These are phyloP conservation scores for Orbilia brochopaga DNA, from an alignment of 2,329 filamentous ascomycete genomes.

Conservation along the genomic window DNA sequence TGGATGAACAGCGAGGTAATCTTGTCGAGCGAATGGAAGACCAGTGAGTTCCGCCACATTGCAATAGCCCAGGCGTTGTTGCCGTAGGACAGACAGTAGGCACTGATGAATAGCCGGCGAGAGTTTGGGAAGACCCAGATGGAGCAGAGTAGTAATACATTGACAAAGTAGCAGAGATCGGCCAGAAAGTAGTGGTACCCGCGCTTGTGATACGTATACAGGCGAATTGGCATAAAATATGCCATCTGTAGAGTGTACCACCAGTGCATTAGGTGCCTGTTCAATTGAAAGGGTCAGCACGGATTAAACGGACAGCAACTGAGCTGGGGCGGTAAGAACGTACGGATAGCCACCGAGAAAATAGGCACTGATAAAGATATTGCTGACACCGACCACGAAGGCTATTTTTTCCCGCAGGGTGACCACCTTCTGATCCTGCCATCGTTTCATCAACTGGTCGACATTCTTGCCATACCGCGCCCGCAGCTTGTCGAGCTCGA, in stretches of 20 bases:
- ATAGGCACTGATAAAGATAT: conserved; percentile 96
- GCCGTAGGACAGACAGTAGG: conserved; percentile 89
- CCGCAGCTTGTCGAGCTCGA: conserved; percentile 54
- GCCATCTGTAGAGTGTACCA: conserved; percentile 89
- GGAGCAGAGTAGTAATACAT: conserved; percentile 78
- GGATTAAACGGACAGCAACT: neutral
- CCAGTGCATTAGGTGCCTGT: conserved; percentile 70
- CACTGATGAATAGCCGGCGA: conserved; percentile 87
- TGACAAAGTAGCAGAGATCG: conserved; percentile 98
- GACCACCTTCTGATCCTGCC: conserved; percentile 88
- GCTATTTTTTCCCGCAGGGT: conserved; percentile 91
- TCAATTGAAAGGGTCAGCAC: conserved; percentile 4
- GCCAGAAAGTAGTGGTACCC: conserved; percentile 93
- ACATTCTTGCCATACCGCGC: conserved; percentile 54
- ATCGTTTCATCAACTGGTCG: conserved; percentile 61
- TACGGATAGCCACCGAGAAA: conserved; percentile 80
- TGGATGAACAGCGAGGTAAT: conserved; percentile 98
- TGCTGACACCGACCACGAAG: conserved; percentile 94
- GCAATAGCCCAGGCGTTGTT: conserved; percentile 98
- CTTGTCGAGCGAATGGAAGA: conserved; percentile 98
- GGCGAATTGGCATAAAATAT: conserved; percentile 97
- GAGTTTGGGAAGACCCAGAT: conserved; percentile 91
- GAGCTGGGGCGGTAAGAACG: conserved; percentile 14
- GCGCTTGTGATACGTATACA: conserved; percentile 84
- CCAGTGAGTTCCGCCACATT: conserved; percentile 98